A percentile compares a stretch with the other conserved stretches of the same genome.
phyloP scores from a whole-genome alignment of 2,329 filamentous ascomycete genomes.

The Dothistroma pini region DNA sequence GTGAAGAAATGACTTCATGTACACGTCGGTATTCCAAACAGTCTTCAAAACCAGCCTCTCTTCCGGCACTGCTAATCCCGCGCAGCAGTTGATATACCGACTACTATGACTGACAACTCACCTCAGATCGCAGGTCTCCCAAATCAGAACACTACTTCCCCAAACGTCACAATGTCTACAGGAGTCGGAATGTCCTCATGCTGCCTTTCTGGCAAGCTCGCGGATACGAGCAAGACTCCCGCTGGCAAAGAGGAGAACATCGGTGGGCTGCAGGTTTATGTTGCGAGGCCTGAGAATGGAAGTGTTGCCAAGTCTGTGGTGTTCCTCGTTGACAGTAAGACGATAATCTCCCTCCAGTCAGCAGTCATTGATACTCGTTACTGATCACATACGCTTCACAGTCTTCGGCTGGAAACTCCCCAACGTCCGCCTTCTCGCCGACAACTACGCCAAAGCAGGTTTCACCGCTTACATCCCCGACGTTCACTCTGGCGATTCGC shows the following conservation, averaged over 20 bases:
- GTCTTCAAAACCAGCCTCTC: not conserved
- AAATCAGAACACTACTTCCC: not conserved
- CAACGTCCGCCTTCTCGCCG: slow-evolving; percentile 47
- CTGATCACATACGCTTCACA: not conserved
- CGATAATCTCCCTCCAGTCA: not conserved
- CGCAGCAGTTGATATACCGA: not conserved
- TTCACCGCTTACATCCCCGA: slow-evolving; percentile 42
- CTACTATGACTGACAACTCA: not conserved
- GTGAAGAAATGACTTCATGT: not conserved
- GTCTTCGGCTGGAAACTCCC: slow-evolving; percentile 49
- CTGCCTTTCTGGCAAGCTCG: slow-evolving; percentile 42
- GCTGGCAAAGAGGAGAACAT: slow-evolving; percentile 37
- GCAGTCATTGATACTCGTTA: slow-evolving; percentile 10
- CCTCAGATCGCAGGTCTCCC: not conserved
- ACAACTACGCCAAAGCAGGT: slow-evolving; percentile 46
- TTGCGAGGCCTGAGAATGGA: slow-evolving; percentile 36
- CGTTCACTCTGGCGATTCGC: slow-evolving; percentile 40
- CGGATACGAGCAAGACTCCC: slow-evolving; percentile 34
- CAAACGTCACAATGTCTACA: slow-evolving; percentile 34
- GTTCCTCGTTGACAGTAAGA: slow-evolving; percentile 41
- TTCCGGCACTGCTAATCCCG: not conserved
- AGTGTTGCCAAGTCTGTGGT: slow-evolving; percentile 45
- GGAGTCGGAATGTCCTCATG: slow-evolving; percentile 41
- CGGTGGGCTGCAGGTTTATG: slow-evolving; percentile 41
- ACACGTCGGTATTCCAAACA: not conserved